Percentiles rank a stretch among this genome's conserved stretches.
These are phyloP conservation scores for Tolypocladium capitatum DNA, from an alignment of 2,329 filamentous ascomycete species.

Conservation along the genomic window DNA sequence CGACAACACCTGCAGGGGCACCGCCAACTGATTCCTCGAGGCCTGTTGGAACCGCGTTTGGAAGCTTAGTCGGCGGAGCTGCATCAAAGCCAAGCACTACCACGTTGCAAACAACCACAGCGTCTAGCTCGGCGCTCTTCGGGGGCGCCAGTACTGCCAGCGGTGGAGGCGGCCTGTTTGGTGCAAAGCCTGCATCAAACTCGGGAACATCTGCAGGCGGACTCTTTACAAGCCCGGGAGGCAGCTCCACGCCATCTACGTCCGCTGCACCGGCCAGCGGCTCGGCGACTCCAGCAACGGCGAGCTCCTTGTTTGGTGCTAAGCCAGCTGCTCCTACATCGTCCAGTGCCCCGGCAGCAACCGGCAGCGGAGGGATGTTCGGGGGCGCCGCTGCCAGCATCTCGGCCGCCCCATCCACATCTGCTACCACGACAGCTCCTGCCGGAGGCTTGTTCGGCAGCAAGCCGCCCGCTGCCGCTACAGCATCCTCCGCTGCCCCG, in stretches of 20 bases:
- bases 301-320: constrained; percentile 24
- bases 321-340: constrained; percentile 21
- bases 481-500: constrained; percentile 11
- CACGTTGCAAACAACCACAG: constrained; percentile 6
- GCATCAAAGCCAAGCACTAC: not conserved
- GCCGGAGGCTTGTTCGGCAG: constrained; percentile 18
- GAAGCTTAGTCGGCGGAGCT: not conserved
- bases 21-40: constrained; percentile 29
- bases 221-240: constrained; percentile 12
- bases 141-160: constrained; percentile 13
- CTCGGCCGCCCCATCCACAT: constrained; percentile 4
- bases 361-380: constrained; percentile 19
- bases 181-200: constrained; percentile 11
- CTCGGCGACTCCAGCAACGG: constrained; percentile 10
- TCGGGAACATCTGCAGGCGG: constrained; percentile 9
- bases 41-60: constrained; percentile 7
- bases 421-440: constrained; percentile 15
- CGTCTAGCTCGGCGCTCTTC: constrained; percentile 15
- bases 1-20: constrained; percentile 34
- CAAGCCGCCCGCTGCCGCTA: constrained; percentile 17
- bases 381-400: constrained; percentile 16
- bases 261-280: constrained; percentile 12
- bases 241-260: constrained; percentile 8
- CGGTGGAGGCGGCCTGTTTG: constrained; percentile 4
- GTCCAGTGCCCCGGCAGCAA: constrained; percentile 8